Percentiles rank a stretch among this genome's conserved stretches.
Evolutionary conservation across 352 stramenopile genomes (phyloP).

Genomic region (Globisporangium rhizosaccharum): DNA sequence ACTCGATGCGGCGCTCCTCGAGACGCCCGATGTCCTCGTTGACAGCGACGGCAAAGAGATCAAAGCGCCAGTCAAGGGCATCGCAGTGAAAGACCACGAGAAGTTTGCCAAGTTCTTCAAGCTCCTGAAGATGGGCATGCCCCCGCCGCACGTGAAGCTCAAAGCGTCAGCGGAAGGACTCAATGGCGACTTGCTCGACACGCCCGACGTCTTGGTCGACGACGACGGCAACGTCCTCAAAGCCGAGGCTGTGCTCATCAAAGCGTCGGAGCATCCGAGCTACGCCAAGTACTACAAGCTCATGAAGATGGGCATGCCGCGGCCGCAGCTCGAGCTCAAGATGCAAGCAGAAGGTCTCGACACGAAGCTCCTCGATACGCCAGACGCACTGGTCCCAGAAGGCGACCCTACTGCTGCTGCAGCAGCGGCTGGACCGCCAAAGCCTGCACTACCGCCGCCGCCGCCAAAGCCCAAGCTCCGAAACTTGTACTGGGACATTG

Average conservation of each 20-base stretch:
- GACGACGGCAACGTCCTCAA: conserved; percentile 28
- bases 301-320: conserved; percentile 81
- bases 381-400: conserved; percentile 64
- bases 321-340: conserved; percentile 88
- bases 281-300: conserved; percentile 95
- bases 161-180: conserved; percentile 65
- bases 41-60: conserved; percentile 55
- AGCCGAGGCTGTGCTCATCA: conserved; percentile 29
- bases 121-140: conserved; percentile 87
- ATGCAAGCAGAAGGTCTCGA: conserved; percentile 69
- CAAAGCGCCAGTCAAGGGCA: conserved; percentile 13
- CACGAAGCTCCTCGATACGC: conserved; percentile 81
- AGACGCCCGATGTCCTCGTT: conserved; percentile 54
- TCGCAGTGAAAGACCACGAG: conserved; percentile 80
- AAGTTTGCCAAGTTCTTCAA: conserved; percentile 95
- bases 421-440: conserved; percentile 17
- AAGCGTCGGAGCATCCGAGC: conserved; percentile 78
- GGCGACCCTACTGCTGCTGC: conserved; percentile 16
- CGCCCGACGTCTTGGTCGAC: conserved; percentile 50
- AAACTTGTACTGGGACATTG: conserved; percentile 80
- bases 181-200: conserved; percentile 46
- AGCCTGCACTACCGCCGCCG: conserved; percentile 26
- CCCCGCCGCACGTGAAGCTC: conserved; percentile 84
- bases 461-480: conserved; percentile 76
- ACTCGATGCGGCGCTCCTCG: conserved; percentile 43